A percentile compares a stretch with the other conserved stretches of the same genome.
These are phyloP conservation scores for Waitea zeae DNA, from an alignment of 1,284 basidiomycete genomes.

Conservation along the genomic window DNA sequence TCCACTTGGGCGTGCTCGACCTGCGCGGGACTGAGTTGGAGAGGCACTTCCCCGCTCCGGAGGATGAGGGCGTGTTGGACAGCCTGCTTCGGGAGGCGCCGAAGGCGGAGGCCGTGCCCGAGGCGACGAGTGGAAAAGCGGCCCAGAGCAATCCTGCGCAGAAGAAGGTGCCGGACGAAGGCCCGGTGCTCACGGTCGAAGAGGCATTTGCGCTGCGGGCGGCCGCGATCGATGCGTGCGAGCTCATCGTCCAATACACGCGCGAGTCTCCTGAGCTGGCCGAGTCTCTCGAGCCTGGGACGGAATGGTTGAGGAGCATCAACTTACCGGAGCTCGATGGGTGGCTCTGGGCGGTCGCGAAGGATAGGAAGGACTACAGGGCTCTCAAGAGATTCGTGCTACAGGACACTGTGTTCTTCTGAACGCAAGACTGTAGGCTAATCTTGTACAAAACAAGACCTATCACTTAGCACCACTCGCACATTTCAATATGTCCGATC, in stretches of 20 bases:
- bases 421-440: too few species aligned
- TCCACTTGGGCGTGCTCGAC: slow-evolving; percentile 62
- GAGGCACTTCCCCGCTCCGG: slow-evolving; percentile 27
- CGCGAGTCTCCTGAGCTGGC: slow-evolving; percentile 21
- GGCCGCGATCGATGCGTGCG: slow-evolving; percentile 61
- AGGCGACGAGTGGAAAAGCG: slow-evolving; percentile 3
- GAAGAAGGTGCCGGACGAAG: slow-evolving; percentile 29
- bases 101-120: not conserved
- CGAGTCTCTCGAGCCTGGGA: slow-evolving; percentile 17
- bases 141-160: too few species aligned
- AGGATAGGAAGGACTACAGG: slow-evolving; percentile 54
- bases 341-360: slow-evolving; percentile 66
- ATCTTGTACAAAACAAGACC: too few species aligned
- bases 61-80: slow-evolving; percentile 18
- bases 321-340: slow-evolving; percentile 44
- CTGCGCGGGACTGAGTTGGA: slow-evolving; percentile 26
- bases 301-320: slow-evolving; percentile 34
- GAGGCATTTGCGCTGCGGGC: slow-evolving; percentile 70
- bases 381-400: slow-evolving; percentile 44
- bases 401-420: slow-evolving; percentile 49
- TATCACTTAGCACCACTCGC: too few species aligned
- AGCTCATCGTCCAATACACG: slow-evolving; percentile 40
- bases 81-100: slow-evolving; percentile 17
- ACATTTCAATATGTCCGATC: too few species aligned
- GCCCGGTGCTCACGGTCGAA: slow-evolving; percentile 36